Evolutionary conservation across 108 stramenopile genomes (phyloP), one percentile per base, ranked within the genome.

Genomic region (Phaeodactylum tricornutum): DNA sequence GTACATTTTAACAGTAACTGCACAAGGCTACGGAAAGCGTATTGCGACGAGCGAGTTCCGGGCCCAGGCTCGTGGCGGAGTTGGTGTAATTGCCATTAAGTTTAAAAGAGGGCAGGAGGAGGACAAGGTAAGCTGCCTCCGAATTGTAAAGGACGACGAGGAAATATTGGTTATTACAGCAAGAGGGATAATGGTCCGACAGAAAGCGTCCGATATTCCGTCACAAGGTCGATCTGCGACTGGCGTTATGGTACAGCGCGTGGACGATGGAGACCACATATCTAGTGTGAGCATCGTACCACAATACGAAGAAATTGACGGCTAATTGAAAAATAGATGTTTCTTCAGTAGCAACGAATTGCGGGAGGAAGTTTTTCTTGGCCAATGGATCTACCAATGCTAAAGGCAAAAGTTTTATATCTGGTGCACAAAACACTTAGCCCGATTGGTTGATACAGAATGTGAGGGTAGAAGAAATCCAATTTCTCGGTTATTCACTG

Each of bases 151-250:
- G n/a, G 81, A 84, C 41, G 81, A 86, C 26, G 92, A 94, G 52
- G 94, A 96, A 54, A 64, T 95, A 31, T 38, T 96, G 23, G 51
- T 95, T 31, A 84, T 75, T 29, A 96, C 96, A 12, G 42, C 72
- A 11, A 76, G 89, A 46, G 96, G 96, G 3, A 69, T 90, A 25
- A 94, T 96, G 55, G 92, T 92, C 19, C 62, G 96, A 52, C 92
- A 95, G 54, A 62, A 72, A 38, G 90, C 81, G 15, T 56, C 59
- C 4, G 58, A 79, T 28, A 94, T 96, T 39, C 50, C 88, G 15
- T 57, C 47, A 33, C 94, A 95, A 56, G 48, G 78, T 9, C 67
- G 94, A 29, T 47, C 81, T 21, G 91, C 91, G 26, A 96, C 87
- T 3, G 96, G 96, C 9, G 93, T 93, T 22, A 35, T 69, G 47